Evolutionary conservation across 345 rosid genomes (phyloP).

Genomic region (Litchi chinensis): DNA sequence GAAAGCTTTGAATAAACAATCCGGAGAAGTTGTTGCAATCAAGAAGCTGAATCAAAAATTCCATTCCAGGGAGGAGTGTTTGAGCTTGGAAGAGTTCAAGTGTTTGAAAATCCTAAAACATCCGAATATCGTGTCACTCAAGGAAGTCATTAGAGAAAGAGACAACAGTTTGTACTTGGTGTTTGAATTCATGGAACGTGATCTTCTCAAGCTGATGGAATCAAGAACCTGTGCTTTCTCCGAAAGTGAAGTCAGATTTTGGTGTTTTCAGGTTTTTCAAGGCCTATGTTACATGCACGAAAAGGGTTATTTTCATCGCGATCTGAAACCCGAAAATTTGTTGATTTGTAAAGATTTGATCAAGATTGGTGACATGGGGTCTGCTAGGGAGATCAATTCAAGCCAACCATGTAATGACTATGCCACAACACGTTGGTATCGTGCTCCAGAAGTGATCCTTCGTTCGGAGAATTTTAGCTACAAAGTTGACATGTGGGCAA

Average conservation of each 20-base stretch:
- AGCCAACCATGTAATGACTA: slow-evolving; percentile 40
- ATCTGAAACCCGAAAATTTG: slow-evolving; percentile 52
- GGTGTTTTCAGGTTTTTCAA: slow-evolving; percentile 53
- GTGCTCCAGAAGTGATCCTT: slow-evolving; percentile 54
- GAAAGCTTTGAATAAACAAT: not conserved
- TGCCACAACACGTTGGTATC: slow-evolving; percentile 52
- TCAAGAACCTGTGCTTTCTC: slow-evolving; percentile 33
- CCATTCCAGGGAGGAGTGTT: slow-evolving; percentile 5
- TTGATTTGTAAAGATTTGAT: slow-evolving; percentile 34
- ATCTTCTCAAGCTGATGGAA: slow-evolving; percentile 43
- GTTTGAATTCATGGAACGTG: slow-evolving; percentile 54
- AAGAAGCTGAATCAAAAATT: slow-evolving; percentile 16
- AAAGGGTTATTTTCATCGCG: slow-evolving; percentile 52
- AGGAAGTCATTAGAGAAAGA: slow-evolving; percentile 41
- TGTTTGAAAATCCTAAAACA: slow-evolving; percentile 43
- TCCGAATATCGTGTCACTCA: slow-evolving; percentile 48
- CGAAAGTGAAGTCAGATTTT: slow-evolving; percentile 37
- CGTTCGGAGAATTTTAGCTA: slow-evolving; percentile 29
- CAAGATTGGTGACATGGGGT: slow-evolving; percentile 56
- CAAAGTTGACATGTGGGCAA: slow-evolving; percentile 64
- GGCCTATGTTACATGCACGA: slow-evolving; percentile 48
- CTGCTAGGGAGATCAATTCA: slow-evolving; percentile 44
- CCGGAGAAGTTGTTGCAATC: slow-evolving; percentile 1
- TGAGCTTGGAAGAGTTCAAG: slow-evolving; percentile 39
- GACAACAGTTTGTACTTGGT: slow-evolving; percentile 35